phyloP scores from a whole-genome alignment of 495 filamentous ascomycete genomes.

The Penicillium manginii region DNA sequence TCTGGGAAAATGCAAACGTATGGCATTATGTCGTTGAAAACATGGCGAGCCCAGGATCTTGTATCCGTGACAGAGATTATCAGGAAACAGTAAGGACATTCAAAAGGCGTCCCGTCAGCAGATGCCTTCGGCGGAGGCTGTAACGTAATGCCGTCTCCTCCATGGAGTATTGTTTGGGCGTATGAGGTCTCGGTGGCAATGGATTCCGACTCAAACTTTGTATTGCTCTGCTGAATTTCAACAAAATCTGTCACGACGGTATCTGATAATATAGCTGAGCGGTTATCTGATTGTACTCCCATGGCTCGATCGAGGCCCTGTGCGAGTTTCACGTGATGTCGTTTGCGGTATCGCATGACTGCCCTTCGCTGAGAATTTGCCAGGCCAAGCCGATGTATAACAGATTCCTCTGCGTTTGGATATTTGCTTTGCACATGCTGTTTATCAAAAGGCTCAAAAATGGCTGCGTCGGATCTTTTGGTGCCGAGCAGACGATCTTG shows the following conservation, averaged over 20 bases:
- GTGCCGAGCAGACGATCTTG: background rate
- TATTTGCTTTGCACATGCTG: conserved; percentile 23
- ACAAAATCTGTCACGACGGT: no score
- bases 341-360: conserved; percentile 21
- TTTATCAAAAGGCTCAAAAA: background rate
- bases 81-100: conserved; percentile 36
- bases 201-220: no score
- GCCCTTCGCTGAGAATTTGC: conserved; percentile 5
- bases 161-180: no score
- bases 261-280: no score
- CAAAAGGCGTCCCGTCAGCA: conserved; percentile 15
- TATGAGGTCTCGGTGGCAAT: no score
- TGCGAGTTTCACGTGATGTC: conserved; percentile 19
- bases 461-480: background rate
- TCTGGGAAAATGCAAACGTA: conserved; percentile 28
- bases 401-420: conserved; percentile 1
- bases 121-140: conserved; percentile 14
- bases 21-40: conserved; percentile 35
- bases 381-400: background rate
- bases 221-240: no score
- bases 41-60: conserved; percentile 27
- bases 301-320: conserved; percentile 10
- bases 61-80: conserved; percentile 17
- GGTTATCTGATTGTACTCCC: no score
- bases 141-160: no score